A percentile compares a stretch with the other conserved stretches of the same genome.
phyloP scores from a whole-genome alignment of 179 eudicot genomes.

The Camellia oleifera region DNA sequence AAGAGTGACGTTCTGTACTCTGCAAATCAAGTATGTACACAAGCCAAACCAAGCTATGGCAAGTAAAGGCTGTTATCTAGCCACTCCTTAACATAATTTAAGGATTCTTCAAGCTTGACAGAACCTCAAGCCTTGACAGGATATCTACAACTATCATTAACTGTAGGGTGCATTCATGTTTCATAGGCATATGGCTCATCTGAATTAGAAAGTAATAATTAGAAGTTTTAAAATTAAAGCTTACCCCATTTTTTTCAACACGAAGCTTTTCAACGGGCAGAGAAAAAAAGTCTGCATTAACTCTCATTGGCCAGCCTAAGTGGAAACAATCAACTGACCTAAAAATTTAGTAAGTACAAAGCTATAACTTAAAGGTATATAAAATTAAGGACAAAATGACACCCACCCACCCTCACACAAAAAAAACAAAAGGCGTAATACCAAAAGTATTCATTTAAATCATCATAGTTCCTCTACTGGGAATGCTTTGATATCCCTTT shows the following conservation, averaged over 20 bases:
- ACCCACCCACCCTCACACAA: too few relatives aligned
- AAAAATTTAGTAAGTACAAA: background rate
- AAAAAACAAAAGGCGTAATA: constrained; percentile 21
- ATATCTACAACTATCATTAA: too few relatives aligned
- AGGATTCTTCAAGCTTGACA: too few relatives aligned
- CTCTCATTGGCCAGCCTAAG: constrained; percentile 97
- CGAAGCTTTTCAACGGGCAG: constrained; percentile 26
- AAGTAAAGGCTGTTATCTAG: too few relatives aligned
- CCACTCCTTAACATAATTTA: too few relatives aligned
- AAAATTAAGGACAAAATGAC: background rate
- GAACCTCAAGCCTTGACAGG: too few relatives aligned
- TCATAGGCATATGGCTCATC: too few relatives aligned
- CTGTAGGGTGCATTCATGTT: too few relatives aligned
- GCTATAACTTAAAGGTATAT: background rate
- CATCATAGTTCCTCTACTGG: constrained; percentile 95
- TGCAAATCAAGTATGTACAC: too few relatives aligned
- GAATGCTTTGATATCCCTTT: constrained; percentile 83
- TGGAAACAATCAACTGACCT: constrained; percentile 97
- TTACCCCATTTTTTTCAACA: constrained; percentile 62
- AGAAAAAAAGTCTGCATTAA: constrained; percentile 81
- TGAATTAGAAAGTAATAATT: constrained; percentile 9
- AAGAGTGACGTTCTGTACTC: too few relatives aligned
- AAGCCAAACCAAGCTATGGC: too few relatives aligned
- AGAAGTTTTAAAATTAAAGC: background rate
- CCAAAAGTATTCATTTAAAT: constrained; percentile 94